Percentiles rank a stretch among this genome's conserved stretches.
Evolutionary conservation across 495 filamentous ascomycete species (phyloP).

Genomic region (Emericellopsis terricola): DNA sequence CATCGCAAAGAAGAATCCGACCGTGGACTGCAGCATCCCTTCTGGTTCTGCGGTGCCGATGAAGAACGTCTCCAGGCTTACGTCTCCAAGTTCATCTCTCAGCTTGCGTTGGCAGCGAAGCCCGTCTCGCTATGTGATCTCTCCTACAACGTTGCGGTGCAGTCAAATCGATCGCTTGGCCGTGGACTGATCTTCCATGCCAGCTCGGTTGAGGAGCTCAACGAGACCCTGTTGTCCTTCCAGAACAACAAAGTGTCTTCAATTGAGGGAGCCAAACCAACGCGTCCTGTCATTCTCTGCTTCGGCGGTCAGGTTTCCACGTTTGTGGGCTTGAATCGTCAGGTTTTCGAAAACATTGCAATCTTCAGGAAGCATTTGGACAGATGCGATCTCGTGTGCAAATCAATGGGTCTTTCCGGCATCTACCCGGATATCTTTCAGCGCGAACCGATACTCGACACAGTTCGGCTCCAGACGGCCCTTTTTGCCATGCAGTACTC

Average conservation of each 20-base stretch:
- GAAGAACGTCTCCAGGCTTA: background rate
- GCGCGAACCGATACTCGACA: constrained; percentile 10
- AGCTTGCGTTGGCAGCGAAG: background rate
- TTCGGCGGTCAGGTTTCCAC: constrained; percentile 18
- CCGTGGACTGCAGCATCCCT: background rate
- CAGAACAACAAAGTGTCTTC: background rate
- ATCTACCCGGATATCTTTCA: constrained; percentile 28
- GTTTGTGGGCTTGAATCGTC: constrained; percentile 5
- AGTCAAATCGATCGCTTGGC: background rate
- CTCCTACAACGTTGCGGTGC: background rate
- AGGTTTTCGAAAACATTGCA: constrained; percentile 11
- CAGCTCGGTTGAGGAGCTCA: background rate
- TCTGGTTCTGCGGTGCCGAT: background rate
- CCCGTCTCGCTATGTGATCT: too few relatives aligned
- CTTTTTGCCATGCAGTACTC: constrained; percentile 33
- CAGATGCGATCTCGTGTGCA: constrained; percentile 9
- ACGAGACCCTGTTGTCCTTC: background rate
- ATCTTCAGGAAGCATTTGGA: constrained; percentile 20
- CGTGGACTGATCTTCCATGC: too few relatives aligned
- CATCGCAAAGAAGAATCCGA: too few relatives aligned
- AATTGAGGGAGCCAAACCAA: background rate
- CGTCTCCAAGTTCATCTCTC: background rate
- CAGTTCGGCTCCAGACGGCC: constrained; percentile 19
- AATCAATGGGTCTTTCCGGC: constrained; percentile 8
- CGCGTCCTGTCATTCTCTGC: constrained; percentile 10